Evolutionary conservation across 345 rosid genomes (phyloP), one percentile per base, ranked within the genome.

Genomic region (Pistacia atlantica): DNA sequence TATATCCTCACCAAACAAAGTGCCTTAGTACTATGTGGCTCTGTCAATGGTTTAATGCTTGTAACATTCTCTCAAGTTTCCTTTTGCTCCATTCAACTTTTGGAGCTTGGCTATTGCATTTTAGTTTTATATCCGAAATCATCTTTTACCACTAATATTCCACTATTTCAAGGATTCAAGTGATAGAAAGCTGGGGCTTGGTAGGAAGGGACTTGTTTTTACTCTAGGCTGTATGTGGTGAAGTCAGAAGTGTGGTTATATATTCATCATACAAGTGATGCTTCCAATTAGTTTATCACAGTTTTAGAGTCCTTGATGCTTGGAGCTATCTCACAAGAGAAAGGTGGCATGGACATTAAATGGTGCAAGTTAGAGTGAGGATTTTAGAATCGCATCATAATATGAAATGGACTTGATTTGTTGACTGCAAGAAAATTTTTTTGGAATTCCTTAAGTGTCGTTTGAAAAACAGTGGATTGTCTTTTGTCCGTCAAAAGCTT

Each of bases 371-470:
- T 11, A 57, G 65, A 37, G 12, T 71, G 65, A 56, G 28, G 31
- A 28, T 71, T 42, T 17, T 56, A n/a, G 11, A 17, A 71, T 71
- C 49, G 11, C 35, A 57, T 51, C n/a, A 20, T 33, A 37, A 9
- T 54, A 18, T 16, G 11, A 42, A 38, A 57, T 57, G 74, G 56
- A 71, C 35, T 18, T 71, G 63, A 35, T 37, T 70, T 71, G 46
- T 69, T 58, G 16, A n/a, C 31, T n/a, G 14, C 9, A 4, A 57
- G 74, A 52, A 56, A 16, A 56, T 2, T 67, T 10, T 20, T 14
- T 7, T 22, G 4, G 3, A 1, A 51, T 28, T 9, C 3, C 8
- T 57, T 16, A 71, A 56, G 20, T 71, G 51, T 38, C 25, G 57
- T 37, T n/a, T 46, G 5, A 71, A n/a, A 56, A 71, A 56, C 54